Conservation (phyloP, 768 basidiomycete genomes). For the Termitomyces heimii region DNA sequence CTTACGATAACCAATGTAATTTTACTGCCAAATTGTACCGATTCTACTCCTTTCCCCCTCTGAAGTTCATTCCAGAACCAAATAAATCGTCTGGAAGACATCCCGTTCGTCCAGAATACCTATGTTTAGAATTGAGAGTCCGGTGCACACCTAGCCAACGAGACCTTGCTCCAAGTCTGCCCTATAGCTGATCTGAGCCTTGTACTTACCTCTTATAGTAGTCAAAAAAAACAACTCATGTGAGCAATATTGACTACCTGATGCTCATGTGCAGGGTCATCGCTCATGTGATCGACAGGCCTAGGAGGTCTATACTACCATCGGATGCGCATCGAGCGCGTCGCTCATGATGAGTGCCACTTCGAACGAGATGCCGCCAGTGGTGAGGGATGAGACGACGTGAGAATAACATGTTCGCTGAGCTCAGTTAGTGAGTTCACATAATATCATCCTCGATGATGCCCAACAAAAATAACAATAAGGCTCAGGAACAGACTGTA, state of each 20-base stretch:
- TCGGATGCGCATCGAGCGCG: not conserved
- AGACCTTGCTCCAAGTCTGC: too few species aligned
- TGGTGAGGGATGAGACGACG: not conserved
- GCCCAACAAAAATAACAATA: constrained; percentile 30
- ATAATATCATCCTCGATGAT: constrained; percentile 3
- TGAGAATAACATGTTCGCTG: not conserved
- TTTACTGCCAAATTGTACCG: not conserved
- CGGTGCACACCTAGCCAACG: not conserved
- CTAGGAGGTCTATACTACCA: not conserved
- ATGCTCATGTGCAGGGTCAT: not conserved
- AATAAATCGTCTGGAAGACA: not conserved
- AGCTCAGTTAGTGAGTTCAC: constrained; percentile 8
- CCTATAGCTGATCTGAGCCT: not conserved
- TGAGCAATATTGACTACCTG: not conserved
- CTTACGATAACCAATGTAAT: constrained; percentile 15
- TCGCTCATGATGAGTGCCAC: not conserved
- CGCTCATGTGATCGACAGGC: not conserved
- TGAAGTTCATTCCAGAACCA: too few species aligned
- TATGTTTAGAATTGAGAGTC: not conserved
- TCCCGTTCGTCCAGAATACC: not conserved
- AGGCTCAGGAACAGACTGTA: constrained; percentile 29
- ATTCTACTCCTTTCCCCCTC: not conserved
- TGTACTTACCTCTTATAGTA: not conserved
- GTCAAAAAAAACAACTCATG: not conserved
- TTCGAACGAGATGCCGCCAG: not conserved